phyloP scores from a whole-genome alignment of 768 basidiomycete genomes.

The Favolaschia claudopus region DNA sequence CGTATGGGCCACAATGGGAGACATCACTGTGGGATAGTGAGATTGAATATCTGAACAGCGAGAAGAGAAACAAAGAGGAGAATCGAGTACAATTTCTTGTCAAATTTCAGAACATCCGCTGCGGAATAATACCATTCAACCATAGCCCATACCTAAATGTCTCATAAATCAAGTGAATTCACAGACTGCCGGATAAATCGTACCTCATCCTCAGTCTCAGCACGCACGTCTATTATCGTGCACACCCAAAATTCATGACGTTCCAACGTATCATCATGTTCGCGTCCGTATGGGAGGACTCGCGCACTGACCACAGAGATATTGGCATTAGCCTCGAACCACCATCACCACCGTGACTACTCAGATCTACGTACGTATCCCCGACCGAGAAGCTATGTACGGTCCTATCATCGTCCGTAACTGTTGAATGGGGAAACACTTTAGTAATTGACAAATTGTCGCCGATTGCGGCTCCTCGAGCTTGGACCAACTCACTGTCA shows the following conservation, averaged over 20 bases:
- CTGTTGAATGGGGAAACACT: too few species aligned
- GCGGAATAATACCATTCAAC: conserved; percentile 66
- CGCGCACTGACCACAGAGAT: conserved; percentile 1
- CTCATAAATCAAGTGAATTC: too few species aligned
- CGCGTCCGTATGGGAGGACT: conserved; percentile 3
- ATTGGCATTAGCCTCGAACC: not conserved
- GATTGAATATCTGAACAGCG: too few species aligned
- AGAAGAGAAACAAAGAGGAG: too few species aligned
- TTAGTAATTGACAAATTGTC: too few species aligned
- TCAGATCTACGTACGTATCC: conserved; percentile 11
- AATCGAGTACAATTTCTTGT: conserved; percentile 63
- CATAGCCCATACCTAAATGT: conserved; percentile 64
- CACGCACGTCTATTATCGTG: conserved; percentile 5
- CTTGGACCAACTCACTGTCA: too few species aligned
- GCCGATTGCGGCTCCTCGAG: too few species aligned
- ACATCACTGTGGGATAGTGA: too few species aligned
- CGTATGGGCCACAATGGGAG: conserved; percentile 49
- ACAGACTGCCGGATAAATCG: not conserved
- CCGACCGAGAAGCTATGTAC: not conserved
- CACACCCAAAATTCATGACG: conserved; percentile 5
- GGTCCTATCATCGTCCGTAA: too few species aligned
- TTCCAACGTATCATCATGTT: not conserved
- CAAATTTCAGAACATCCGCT: conserved; percentile 49
- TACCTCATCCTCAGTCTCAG: not conserved
- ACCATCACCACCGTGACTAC: too few species aligned